Base-by-base conservation (phyloP, 352 stramenopile species). In the Peronospora farinosa region DNA sequence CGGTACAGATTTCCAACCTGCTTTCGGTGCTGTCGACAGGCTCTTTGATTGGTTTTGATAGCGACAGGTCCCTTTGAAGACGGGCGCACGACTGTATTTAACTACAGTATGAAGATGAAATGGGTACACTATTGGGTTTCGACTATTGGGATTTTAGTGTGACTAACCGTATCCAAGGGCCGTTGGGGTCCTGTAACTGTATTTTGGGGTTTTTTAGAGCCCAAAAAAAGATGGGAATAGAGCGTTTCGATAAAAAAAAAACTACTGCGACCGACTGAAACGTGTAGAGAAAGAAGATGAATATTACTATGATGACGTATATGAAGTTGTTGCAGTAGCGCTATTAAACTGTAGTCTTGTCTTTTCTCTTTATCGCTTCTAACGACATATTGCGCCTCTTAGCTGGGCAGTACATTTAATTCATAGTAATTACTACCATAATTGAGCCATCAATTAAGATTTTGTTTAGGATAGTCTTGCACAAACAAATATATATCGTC, bases 211-310 rank as follows among this genome's bases (percentile, higher is more conserved):
- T 36, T 52, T 57, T 51, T 15, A 21, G 19, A 21, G 19, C 19
- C 19, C 19, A n/a, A n/a, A n/a, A n/a, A n/a, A n/a, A n/a, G n/a
- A n/a, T n/a, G n/a, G n/a, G n/a, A n/a, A n/a, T n/a, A n/a, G n/a
- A n/a, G n/a, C n/a, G 50, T 57, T 60, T 60, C 57, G 46, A 60
- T n/a, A 54, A 63, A 36, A 41, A 17, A 19, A 28, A 30, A 43
- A 12, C 51, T 58, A 11, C n/a, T 33, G 43, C 39, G 38, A 53
- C 43, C 36, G 51, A 57, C 25, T 44, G 4, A 10, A 12, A 3
- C 11, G 35, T 51, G 57, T 10, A 9, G 25, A 27, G 5, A 6
- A 15, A 7, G 7, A 47, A 58, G 44, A 40, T 10, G 19, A 44
- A 42, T 25, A 12, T 7, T 10, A 31, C 27, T 10, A 31, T 10